A percentile compares a stretch with the other conserved stretches of the same genome.
Evolutionary conservation across 345 rosid genomes (phyloP).

Genomic region (Ceriops tagal): DNA sequence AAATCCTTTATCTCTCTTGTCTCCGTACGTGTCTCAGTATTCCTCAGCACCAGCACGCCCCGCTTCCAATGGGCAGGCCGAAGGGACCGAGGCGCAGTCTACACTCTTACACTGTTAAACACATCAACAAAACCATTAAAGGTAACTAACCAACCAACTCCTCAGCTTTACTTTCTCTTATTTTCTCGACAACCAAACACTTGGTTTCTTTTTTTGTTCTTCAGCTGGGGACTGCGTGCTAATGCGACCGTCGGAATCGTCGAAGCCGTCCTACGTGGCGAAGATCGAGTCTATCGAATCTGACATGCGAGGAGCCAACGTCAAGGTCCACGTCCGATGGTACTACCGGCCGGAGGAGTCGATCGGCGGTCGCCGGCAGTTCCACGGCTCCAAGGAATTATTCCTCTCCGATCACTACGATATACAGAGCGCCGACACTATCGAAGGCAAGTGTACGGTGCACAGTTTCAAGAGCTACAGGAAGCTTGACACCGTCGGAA

Average conservation of each 20-base stretch:
- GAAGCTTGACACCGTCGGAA: conserved; percentile 82
- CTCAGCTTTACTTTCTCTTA: not conserved
- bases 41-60: not conserved
- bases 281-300: conserved; percentile 83
- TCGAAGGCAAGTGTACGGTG: conserved; percentile 88
- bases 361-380: conserved; percentile 87
- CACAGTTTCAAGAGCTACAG: conserved; percentile 81
- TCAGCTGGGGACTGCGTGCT: conserved; percentile 88
- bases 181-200: conserved; percentile 3
- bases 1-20: conserved; percentile 22
- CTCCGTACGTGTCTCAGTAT: conserved; percentile 24
- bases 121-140: conserved; percentile 68
- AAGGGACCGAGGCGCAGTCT: conserved; percentile 69
- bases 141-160: conserved; percentile 31
- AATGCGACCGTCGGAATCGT: conserved; percentile 85
- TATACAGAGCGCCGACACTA: conserved; percentile 83
- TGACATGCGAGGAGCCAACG: conserved; percentile 73
- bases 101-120: conserved; percentile 69
- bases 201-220: not conserved
- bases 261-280: conserved; percentile 86
- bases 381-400: conserved; percentile 93
- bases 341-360: conserved; percentile 98
- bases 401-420: conserved; percentile 90
- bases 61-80: conserved; percentile 74
- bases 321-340: conserved; percentile 84